phyloP scores from a whole-genome alignment of 345 rosid genomes.

The Psidium guajava region DNA sequence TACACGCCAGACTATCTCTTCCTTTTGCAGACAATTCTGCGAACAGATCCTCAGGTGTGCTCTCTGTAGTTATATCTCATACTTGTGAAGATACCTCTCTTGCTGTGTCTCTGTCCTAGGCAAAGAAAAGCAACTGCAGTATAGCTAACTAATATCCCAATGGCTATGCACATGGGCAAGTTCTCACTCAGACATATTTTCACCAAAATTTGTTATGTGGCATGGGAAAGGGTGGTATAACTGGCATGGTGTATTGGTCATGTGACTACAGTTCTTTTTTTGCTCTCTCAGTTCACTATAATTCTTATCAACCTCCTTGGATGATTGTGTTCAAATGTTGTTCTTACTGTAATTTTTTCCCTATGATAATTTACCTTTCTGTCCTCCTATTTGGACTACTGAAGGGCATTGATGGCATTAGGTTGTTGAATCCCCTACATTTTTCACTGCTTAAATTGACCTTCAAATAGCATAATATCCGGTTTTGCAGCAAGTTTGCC shows the following conservation, averaged over 20 bases:
- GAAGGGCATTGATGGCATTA: not conserved
- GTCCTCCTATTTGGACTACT: not conserved
- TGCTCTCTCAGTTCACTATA: not conserved
- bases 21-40: constrained; percentile 96
- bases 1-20: constrained; percentile 93
- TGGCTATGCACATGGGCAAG: not conserved
- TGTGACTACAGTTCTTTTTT: not conserved
- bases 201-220: not conserved
- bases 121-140: not conserved
- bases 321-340: not conserved
- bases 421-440: not conserved
- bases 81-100: not conserved
- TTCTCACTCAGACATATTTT: not conserved
- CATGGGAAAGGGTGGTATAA: not conserved
- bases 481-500: not conserved
- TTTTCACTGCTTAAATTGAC: not conserved
- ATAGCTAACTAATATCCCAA: not conserved
- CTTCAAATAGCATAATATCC: not conserved
- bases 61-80: not conserved
- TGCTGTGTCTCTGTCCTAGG: not conserved
- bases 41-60: constrained; percentile 88
- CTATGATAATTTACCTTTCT: not conserved
- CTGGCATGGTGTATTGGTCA: not conserved
- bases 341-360: not conserved
- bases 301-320: not conserved